Evolutionary conservation across 768 basidiomycete genomes (phyloP), one percentile per base, ranked within the genome.

Genomic region (Terana coerulea): DNA sequence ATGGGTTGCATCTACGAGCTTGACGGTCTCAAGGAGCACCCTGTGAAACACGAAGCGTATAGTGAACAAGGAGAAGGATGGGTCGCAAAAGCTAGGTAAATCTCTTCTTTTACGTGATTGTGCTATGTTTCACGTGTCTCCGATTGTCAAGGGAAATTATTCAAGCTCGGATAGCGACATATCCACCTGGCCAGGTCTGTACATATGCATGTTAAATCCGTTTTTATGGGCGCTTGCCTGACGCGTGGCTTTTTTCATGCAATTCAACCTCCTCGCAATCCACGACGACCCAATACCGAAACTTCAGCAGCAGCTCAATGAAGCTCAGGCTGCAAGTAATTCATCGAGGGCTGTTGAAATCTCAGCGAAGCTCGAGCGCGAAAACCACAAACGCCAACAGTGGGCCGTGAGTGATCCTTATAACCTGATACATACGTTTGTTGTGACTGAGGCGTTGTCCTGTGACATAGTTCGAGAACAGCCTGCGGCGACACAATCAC

Each of bases 191-290:
- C 57, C 84, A 94, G 54, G 92, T n/a, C n/a, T n/a, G n/a, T 97
- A 71, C 61, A 88, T 75, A 14, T 53, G 30, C 30, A n/a, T 30
- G n/a, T 43, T 10, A n/a, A n/a, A 30, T 10, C 2, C 1, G 17
- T 29, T 34, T 22, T 12, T 19, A 9, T 24, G 33, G 11, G 34
- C 21, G 19, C 34, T 45, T 17, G 29, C n/a, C 48, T 34, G 19
- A 53, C 19, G 15, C 36, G 21, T 12, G 10, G 92, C 75, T 95
- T n/a, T n/a, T n/a, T n/a, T n/a, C n/a, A n/a, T n/a, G 47, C 91
- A 95, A 64, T 98, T 98, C 74, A 94, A 88, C 67, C 79, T 98
- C 30, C 81, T 97, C 30, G 92, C 91, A 5, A 72, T 99, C 37
- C 85, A 87, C 49, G 83, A 88, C 36, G 88, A 92, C 64, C 88